A percentile compares a stretch with the other conserved stretches of the same genome.
phyloP scores from a whole-genome alignment of 768 basidiomycete genomes.

The Termitomyces sp. region DNA sequence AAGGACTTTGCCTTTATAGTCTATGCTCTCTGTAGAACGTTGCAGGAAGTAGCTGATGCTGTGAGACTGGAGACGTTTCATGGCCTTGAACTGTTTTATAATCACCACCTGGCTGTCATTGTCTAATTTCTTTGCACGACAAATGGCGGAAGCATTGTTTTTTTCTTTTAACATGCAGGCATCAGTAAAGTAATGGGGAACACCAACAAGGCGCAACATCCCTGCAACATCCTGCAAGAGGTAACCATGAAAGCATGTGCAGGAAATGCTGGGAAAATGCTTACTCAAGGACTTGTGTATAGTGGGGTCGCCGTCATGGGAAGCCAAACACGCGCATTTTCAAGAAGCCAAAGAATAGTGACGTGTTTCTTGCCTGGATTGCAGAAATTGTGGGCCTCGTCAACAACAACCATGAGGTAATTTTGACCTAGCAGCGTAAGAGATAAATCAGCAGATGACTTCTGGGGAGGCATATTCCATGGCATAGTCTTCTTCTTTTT shows the following conservation, averaged over 20 bases:
- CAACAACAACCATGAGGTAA: slow-evolving; percentile 12
- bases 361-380: slow-evolving; percentile 14
- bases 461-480: slow-evolving; percentile 13
- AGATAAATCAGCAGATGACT: neutral
- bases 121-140: slow-evolving; percentile 9
- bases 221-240: slow-evolving; percentile 18
- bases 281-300: slow-evolving; percentile 18
- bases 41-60: slow-evolving; percentile 5
- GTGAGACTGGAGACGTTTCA: slow-evolving; percentile 7
- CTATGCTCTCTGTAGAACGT: neutral
- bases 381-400: slow-evolving; percentile 20
- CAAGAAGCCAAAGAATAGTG: slow-evolving; percentile 8
- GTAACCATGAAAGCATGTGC: neutral
- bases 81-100: neutral
- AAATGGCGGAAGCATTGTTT: slow-evolving; percentile 2
- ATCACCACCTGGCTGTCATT: slow-evolving; percentile 6
- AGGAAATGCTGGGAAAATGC: neutral
- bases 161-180: slow-evolving; percentile 17
- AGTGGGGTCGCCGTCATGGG: slow-evolving; percentile 20
- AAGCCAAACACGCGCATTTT: slow-evolving; percentile 6
- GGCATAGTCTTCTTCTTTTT: slow-evolving; percentile 1
- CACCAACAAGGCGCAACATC: slow-evolving; percentile 21
- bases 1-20: neutral
- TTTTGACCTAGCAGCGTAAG: slow-evolving; percentile 12
- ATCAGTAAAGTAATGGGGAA: slow-evolving; percentile 18